A percentile compares a stretch with the other conserved stretches of the same genome.
Evolutionary conservation across 805 yeast genomes (phyloP).

Genomic region (Yarrowia sp.): DNA sequence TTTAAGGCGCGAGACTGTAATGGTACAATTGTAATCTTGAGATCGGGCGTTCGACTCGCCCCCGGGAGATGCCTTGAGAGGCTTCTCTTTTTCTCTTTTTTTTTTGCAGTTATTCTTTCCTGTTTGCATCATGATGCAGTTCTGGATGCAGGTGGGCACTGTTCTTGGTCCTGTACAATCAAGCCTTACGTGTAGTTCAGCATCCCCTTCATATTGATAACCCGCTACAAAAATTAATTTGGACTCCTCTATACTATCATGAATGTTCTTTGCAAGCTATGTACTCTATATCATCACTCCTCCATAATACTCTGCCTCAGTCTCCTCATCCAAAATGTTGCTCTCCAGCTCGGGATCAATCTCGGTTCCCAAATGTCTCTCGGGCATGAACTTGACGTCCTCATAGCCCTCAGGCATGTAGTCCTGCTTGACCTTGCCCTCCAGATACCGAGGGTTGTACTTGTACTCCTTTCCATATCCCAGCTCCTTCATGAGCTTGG

Average conservation of each 20-base stretch:
- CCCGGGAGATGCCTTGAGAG: slow-evolving; percentile 5
- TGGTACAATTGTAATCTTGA: slow-evolving; percentile 25
- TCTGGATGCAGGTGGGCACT: neutral
- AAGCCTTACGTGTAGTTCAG: too few species aligned
- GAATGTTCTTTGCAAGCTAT: too few species aligned
- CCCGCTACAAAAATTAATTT: too few species aligned
- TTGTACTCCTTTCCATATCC: slow-evolving; percentile 85
- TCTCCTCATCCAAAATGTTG: neutral
- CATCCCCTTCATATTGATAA: too few species aligned
- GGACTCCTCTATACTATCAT: too few species aligned
- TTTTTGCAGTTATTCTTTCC: neutral
- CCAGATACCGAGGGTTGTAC: slow-evolving; percentile 76
- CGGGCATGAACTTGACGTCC: slow-evolving; percentile 51
- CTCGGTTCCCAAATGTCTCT: slow-evolving; percentile 39
- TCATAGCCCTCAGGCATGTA: slow-evolving; percentile 61
- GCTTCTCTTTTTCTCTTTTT: neutral
- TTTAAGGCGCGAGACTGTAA: slow-evolving; percentile 28
- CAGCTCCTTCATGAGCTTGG: slow-evolving; percentile 79
- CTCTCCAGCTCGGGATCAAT: slow-evolving; percentile 28
- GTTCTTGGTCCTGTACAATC: too few species aligned
- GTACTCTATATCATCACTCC: neutral
- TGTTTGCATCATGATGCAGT: neutral
- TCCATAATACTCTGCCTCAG: slow-evolving; percentile 14
- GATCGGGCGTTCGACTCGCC: slow-evolving; percentile 28
- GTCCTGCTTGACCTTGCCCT: slow-evolving; percentile 71